Conservation (phyloP, 2,329 filamentous ascomycete species). For the Fonsecaea pedrosoi region DNA sequence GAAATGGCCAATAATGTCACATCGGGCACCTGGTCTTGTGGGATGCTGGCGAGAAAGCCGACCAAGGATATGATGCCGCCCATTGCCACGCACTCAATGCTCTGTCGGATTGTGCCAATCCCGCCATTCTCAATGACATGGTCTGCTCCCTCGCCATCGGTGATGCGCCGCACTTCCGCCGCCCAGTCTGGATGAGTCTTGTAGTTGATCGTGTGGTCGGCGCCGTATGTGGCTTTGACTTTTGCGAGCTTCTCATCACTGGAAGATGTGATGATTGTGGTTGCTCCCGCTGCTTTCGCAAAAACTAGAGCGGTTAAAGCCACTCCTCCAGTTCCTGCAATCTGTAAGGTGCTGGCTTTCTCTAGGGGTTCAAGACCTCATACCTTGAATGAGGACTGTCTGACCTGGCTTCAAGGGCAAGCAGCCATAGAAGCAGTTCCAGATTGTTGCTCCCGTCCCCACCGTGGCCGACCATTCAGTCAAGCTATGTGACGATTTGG, state of each 20-base stretch:
- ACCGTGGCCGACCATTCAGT: constrained; percentile 49
- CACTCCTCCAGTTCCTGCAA: constrained; percentile 56
- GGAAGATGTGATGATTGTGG: constrained; percentile 59
- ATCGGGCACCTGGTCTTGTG: constrained; percentile 60
- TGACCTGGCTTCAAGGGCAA: constrained; percentile 50
- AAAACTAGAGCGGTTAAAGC: constrained; percentile 54
- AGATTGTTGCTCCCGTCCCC: constrained; percentile 57
- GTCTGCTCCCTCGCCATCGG: constrained; percentile 54
- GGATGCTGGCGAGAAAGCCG: constrained; percentile 51
- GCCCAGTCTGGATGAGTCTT: constrained; percentile 55
- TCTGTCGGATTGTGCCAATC: constrained; percentile 53
- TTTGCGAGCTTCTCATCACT: constrained; percentile 56
- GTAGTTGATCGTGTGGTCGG: constrained; percentile 59
- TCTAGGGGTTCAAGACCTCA: constrained; percentile 17
- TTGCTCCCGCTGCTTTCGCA: constrained; percentile 55
- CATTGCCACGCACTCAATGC: constrained; percentile 52
- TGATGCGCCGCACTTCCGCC: constrained; percentile 53
- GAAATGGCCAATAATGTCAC: constrained; percentile 63
- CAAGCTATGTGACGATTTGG: constrained; percentile 46
- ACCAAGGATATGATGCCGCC: constrained; percentile 52
- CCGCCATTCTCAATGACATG: constrained; percentile 52
- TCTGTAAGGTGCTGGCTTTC: background rate
- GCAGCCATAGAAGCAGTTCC: constrained; percentile 57
- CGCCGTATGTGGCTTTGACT: constrained; percentile 49
- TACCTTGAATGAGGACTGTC: constrained; percentile 47